Base-by-base conservation (phyloP, 805 yeast species). In the Candida nitratophila region DNA sequence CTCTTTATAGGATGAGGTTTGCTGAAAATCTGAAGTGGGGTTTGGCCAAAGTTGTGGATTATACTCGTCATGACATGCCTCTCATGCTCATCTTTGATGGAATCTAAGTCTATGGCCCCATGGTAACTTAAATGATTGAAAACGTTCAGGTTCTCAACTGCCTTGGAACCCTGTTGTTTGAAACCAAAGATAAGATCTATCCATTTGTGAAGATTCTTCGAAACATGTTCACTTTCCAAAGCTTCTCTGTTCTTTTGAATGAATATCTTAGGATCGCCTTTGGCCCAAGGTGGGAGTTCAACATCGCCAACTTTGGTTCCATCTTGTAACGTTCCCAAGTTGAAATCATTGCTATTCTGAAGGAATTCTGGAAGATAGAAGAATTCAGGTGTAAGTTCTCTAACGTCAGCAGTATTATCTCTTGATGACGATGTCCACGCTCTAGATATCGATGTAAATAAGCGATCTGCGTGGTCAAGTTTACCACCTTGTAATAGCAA, bases 11-110 rank as follows among this genome's bases (percentile, higher is more conserved):
- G 49, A 60, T 88, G 96, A 0, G 89, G 83, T 42, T 73, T 74
- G 16, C 65, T 67, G 52, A 89, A 86, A 11, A 89, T 65, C 52
- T 83, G 86, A 40, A 74, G 56, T 1, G 96, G 96, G 0, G 95
- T 88, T 57, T 88, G 96, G 0, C 96, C 96, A 69, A 88, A 88
- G 61, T 88, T 88, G 57, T 89, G 93, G 42, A 88, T 88, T 52
- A 85, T 84, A 1, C 95, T 90, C 20, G 87, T 83, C 3, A 84
- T 72, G 1, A 95, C 91, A 33, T 79, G 69, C 50, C 81, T 73
- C 60, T 88, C 95, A 48, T 74, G 71, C 32, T 80, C 87, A 56
- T 87, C 90, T 47, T 76, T 71, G 45, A 88, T 82, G 20, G 71
- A 71, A 48, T 86, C 95, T 43, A 88, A 64, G 57, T 88, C 79